phyloP scores from a whole-genome alignment of 257 asterid genomes.

The Cruciata laevipes region DNA sequence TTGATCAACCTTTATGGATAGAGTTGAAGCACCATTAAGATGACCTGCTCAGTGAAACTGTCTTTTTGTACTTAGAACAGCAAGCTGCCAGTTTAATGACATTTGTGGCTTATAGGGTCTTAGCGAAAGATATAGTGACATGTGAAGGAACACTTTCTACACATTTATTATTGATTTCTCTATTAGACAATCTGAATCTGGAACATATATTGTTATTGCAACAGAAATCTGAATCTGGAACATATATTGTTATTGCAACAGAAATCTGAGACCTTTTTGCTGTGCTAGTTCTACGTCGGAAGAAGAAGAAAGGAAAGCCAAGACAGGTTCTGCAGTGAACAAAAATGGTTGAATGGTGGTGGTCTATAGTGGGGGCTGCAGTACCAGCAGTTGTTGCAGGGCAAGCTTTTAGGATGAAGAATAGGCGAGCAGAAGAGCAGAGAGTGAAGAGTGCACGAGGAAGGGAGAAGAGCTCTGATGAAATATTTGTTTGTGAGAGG shows the following conservation, averaged over 20 bases:
- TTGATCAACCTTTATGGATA: neutral
- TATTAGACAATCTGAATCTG: neutral
- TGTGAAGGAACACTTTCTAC: neutral
- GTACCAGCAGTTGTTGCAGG: slow-evolving; percentile 78
- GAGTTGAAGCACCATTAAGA: neutral
- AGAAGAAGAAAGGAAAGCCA: neutral
- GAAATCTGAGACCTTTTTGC: neutral
- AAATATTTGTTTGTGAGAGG: slow-evolving; percentile 83
- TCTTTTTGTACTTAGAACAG: neutral
- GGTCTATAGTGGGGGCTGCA: slow-evolving; percentile 83
- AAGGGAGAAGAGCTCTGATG: slow-evolving; percentile 80
- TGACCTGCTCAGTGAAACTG: neutral
- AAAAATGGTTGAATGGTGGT: slow-evolving; percentile 88
- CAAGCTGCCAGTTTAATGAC: neutral
- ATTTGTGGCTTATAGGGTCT: neutral
- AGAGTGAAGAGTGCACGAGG: slow-evolving; percentile 67
- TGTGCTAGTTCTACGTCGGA: neutral
- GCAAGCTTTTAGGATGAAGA: slow-evolving; percentile 73
- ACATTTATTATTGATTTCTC: neutral
- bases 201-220: neutral
- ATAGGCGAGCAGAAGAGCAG: slow-evolving; percentile 68
- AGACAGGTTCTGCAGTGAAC: neutral
- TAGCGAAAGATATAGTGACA: neutral
- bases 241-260: neutral
- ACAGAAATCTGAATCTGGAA: neutral